Percentiles rank a stretch among this genome's conserved stretches.
Evolutionary conservation across 805 yeast genomes (phyloP).

Genomic region (Grigorovia humatica): DNA sequence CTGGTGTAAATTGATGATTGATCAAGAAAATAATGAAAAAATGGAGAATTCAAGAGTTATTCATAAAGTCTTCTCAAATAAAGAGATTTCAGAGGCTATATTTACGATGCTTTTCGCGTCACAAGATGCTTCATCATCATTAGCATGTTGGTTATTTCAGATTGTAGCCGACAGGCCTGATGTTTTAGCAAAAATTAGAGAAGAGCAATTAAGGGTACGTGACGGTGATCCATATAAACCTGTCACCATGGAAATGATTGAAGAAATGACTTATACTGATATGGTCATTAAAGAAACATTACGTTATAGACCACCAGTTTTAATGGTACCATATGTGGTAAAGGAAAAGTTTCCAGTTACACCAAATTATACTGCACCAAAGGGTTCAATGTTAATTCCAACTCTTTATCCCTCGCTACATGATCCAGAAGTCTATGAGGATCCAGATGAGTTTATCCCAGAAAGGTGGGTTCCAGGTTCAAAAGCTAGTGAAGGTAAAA

Average conservation of each 20-base stretch:
- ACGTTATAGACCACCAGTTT: slow-evolving; percentile 93
- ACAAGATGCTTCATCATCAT: slow-evolving; percentile 94
- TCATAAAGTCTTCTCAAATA: slow-evolving; percentile 76
- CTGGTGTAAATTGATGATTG: slow-evolving; percentile 82
- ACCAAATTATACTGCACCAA: slow-evolving; percentile 81
- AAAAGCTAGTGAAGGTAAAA: slow-evolving; percentile 61
- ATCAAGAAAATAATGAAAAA: slow-evolving; percentile 38
- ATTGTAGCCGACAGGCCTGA: slow-evolving; percentile 93
- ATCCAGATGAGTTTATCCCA: slow-evolving; percentile 90
- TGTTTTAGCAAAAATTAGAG: slow-evolving; percentile 72
- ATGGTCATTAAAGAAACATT: slow-evolving; percentile 88
- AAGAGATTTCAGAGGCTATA: slow-evolving; percentile 90
- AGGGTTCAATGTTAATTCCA: slow-evolving; percentile 95
- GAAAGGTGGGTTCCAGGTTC: slow-evolving; percentile 89
- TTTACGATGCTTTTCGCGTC: slow-evolving; percentile 96
- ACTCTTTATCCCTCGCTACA: slow-evolving; percentile 92
- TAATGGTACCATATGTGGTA: slow-evolving; percentile 95
- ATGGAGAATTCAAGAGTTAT: slow-evolving; percentile 46
- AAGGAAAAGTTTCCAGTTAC: slow-evolving; percentile 80
- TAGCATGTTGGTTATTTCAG: slow-evolving; percentile 98
- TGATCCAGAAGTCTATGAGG: slow-evolving; percentile 91
- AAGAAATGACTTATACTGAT: slow-evolving; percentile 76
- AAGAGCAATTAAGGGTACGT: slow-evolving; percentile 82
- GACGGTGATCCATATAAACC: slow-evolving; percentile 56
- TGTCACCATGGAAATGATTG: slow-evolving; percentile 64